These are phyloP conservation scores for Neophaeococcomyces aloes DNA, from an alignment of 2,329 filamentous ascomycete genomes.

Conservation along the genomic window DNA sequence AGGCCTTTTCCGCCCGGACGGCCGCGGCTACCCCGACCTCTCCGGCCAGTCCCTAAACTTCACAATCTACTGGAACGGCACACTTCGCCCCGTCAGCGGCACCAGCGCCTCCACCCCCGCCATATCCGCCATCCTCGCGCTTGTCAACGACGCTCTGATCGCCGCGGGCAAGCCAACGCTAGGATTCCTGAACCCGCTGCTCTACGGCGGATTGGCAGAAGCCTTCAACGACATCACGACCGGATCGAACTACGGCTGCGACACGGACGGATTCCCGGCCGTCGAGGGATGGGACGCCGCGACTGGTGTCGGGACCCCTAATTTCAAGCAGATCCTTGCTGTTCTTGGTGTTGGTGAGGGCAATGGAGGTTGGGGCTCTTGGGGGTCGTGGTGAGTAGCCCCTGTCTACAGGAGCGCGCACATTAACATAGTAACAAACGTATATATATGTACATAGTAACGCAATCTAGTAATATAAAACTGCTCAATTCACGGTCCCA, in stretches of 20 bases:
- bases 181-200: constrained; percentile 52
- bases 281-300: constrained; percentile 33
- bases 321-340: constrained; percentile 21
- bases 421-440: too few species aligned
- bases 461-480: too few species aligned
- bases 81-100: constrained; percentile 27
- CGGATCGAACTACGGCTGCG: constrained; percentile 28
- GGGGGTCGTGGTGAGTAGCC: too few species aligned
- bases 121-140: constrained; percentile 47
- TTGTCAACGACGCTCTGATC: constrained; percentile 54
- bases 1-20: constrained; percentile 41
- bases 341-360: constrained; percentile 9
- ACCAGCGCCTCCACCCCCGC: constrained; percentile 47
- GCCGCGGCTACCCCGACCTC: constrained; percentile 48
- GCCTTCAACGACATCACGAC: constrained; percentile 40
- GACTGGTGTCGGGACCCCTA: constrained; percentile 30
- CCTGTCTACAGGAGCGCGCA: too few species aligned
- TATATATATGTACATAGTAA: too few species aligned
- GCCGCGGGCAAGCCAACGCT: constrained; percentile 39
- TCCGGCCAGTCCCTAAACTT: constrained; percentile 48
- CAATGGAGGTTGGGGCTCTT: too few species aligned
- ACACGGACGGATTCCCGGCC: constrained; percentile 27
- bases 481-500: too few species aligned
- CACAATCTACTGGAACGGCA: constrained; percentile 34
- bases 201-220: constrained; percentile 41